Evolutionary conservation across 129 eudicot genomes (phyloP).

Genomic region (Pittosporum tobira): DNA sequence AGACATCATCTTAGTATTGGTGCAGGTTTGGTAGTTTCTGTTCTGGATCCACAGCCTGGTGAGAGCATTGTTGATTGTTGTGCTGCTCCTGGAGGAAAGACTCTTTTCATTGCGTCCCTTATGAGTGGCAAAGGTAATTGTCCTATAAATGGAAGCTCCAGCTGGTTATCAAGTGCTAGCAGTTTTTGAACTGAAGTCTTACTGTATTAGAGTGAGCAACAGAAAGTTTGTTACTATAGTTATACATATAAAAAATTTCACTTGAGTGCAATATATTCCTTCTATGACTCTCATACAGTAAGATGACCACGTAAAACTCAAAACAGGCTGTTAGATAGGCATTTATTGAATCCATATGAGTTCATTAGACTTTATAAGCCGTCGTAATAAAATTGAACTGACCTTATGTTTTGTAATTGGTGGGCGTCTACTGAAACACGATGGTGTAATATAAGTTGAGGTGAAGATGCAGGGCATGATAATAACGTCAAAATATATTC

Average conservation of each 20-base stretch:
- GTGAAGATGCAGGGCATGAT: not conserved
- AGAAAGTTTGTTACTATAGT: too few relatives aligned
- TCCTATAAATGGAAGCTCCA: not conserved
- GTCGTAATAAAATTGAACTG: not conserved
- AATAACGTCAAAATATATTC: not conserved
- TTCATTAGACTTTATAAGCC: too few relatives aligned
- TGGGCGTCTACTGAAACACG: not conserved
- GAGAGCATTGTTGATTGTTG: conserved; percentile 83
- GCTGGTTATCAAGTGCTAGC: not conserved
- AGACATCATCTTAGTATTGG: conserved; percentile 12
- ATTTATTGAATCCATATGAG: too few relatives aligned
- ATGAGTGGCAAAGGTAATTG: conserved; percentile 58
- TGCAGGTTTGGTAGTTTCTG: conserved; percentile 77
- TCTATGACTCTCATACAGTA: not conserved
- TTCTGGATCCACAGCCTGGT: conserved; percentile 85
- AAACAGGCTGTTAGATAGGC: not conserved
- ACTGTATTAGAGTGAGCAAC: not conserved
- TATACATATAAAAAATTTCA: too few relatives aligned
- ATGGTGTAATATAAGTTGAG: not conserved
- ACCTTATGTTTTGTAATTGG: not conserved
- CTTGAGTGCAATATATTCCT: too few relatives aligned
- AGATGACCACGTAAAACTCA: not conserved
- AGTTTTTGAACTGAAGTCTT: not conserved
- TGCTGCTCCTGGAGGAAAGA: conserved; percentile 99
- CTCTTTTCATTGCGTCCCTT: conserved; percentile 85